Base-by-base conservation (phyloP, 129 eudicot species). In the Sambucus nigra region DNA sequence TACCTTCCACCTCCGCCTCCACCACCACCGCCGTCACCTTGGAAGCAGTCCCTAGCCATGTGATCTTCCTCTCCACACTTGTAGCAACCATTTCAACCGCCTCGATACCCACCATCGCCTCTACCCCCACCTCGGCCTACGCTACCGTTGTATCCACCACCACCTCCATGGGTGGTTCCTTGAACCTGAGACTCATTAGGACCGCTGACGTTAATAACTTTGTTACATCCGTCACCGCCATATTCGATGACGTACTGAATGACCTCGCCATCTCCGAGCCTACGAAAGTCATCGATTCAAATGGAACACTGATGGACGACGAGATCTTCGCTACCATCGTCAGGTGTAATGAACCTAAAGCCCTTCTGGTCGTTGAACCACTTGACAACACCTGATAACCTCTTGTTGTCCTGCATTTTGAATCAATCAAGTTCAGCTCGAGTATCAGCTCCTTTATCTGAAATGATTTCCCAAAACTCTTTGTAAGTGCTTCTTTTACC, bases 321-420 rank as follows among this genome's bases (percentile, higher is more conserved):
- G 7, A 87, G 78, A 59, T 83, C 94, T 1, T 83, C 94, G 17
- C 83, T 64, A 14, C 96, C 96, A 5, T 83, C 83, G 7, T 71
- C 72, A 0, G 96, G 96, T 0, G 96, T 79, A 51, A 87, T 87
- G 86, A 87, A 87, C 0, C 96, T 89, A 5, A 76, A 87, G 0
- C 96, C 94, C 44, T 80, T 87, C 7, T 70, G 64, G 33, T 81
- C 97, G 33, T 73, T 84, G 71, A 88, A 88, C 97, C 94, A 88
- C 70, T 88, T 88, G 5, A 88, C 94, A 4, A 79, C 68, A 4
- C 94, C 96, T 69, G 68, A 53, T 19, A 51, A 16, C 55, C 84
- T 78, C 21, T 60, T 69, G 55, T 65, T 77, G 41, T 58, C 84
- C 0, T 47, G 87, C 18, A 80, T 79, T 73, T n/a, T n/a, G n/a